Percentiles rank a stretch among this genome's conserved stretches.
Evolutionary conservation across 805 yeast species (phyloP).

Genomic region (Ogataea minuta): DNA sequence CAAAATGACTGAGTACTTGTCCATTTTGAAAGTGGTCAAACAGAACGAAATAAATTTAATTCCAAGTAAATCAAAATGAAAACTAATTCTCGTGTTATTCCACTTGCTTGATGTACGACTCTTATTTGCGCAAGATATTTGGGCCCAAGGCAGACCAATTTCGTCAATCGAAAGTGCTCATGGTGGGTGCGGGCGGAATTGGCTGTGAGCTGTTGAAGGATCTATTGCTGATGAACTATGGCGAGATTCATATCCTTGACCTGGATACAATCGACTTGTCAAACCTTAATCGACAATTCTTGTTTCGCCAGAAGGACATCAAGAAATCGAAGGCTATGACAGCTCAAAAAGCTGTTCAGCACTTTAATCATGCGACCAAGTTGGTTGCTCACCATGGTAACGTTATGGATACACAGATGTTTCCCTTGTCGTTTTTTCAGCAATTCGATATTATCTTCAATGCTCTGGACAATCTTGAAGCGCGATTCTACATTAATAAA

Average conservation of each 20-base stretch:
- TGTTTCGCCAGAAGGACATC: conserved; percentile 86
- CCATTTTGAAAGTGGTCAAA: conserved; percentile 6
- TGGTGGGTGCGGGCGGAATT: conserved; percentile 97
- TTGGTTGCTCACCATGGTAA: conserved; percentile 82
- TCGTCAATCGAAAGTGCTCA: conserved; percentile 54
- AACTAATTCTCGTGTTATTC: neutral
- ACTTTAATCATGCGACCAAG: conserved; percentile 64
- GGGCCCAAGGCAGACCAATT: conserved; percentile 37
- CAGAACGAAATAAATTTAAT: conserved; percentile 3
- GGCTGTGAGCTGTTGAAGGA: conserved; percentile 91
- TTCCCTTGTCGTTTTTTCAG: conserved; percentile 73
- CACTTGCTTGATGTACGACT: conserved; percentile 15
- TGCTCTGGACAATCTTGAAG: conserved; percentile 92
- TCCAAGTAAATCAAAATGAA: neutral
- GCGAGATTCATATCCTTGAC: conserved; percentile 90
- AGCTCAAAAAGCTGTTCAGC: conserved; percentile 76
- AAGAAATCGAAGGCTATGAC: conserved; percentile 84
- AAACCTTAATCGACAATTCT: conserved; percentile 88
- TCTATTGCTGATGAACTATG: conserved; percentile 72
- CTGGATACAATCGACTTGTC: conserved; percentile 92
- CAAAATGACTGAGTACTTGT: conserved; percentile 70
- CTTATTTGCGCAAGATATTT: conserved; percentile 42
- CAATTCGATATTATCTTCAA: conserved; percentile 81
- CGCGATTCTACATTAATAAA: conserved; percentile 84
- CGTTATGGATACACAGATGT: conserved; percentile 71